Evolutionary conservation across 176 grass and related monocot genomes (phyloP).

Genomic region (Oryza officinalis): DNA sequence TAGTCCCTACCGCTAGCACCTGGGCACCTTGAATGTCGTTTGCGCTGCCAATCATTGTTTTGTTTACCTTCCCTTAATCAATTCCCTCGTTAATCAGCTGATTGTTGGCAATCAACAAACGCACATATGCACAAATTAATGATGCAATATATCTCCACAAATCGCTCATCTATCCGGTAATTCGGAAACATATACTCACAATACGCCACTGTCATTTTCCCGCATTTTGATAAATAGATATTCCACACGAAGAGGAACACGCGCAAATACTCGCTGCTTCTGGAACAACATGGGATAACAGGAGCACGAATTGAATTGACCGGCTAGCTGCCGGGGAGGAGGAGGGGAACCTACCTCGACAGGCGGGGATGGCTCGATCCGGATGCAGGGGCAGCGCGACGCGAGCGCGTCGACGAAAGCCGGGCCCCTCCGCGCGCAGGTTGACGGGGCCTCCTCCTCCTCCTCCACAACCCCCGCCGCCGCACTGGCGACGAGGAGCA

Average conservation of each 20-base stretch:
- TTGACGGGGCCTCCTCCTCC: not conserved
- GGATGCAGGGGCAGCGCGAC: slow-evolving; percentile 45
- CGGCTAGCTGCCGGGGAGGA: not conserved
- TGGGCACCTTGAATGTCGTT: not conserved
- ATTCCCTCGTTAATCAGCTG: not conserved
- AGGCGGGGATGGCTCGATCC: slow-evolving; percentile 52
- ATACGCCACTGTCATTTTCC: not conserved
- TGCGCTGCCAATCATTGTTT: not conserved
- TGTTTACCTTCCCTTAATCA: not conserved
- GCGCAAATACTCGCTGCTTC: not conserved
- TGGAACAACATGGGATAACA: not conserved
- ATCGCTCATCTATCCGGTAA: not conserved
- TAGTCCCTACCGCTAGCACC: not conserved
- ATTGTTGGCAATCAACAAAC: not conserved
- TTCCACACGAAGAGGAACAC: not conserved
- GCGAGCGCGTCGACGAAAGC: slow-evolving; percentile 52
- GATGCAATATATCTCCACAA: too few species aligned
- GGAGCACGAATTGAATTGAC: not conserved
- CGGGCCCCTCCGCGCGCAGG: slow-evolving; percentile 34
- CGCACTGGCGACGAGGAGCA: slow-evolving; percentile 1
- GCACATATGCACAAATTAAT: not conserved
- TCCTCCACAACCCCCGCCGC: not conserved
- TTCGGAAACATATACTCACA: not conserved
- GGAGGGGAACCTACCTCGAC: slow-evolving; percentile 43
- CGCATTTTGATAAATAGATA: not conserved